Evolutionary conservation across 1,139 yeast genomes (phyloP).

Genomic region (Lizanozyma gosingica): DNA sequence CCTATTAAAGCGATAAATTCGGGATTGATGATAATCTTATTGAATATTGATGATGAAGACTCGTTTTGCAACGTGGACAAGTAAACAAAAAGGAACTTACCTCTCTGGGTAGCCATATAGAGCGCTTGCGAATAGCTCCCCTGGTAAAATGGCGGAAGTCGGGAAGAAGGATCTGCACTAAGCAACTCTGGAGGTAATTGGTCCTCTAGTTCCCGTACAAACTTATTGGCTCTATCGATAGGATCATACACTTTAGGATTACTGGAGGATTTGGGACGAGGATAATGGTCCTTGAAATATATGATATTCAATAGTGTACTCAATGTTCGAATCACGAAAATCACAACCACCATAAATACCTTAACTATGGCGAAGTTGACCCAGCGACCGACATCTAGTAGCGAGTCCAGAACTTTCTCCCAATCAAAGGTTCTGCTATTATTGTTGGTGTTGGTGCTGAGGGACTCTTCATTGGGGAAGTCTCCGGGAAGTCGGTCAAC

Average conservation of each 20-base stretch:
- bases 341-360: conserved; percentile 5
- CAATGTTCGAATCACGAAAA: conserved; percentile 5
- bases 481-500: not conserved
- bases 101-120: conserved; percentile 55
- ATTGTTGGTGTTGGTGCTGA: too few relatives aligned
- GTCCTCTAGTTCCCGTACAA: conserved; percentile 12
- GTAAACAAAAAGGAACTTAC: conserved; percentile 64
- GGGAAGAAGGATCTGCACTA: conserved; percentile 2
- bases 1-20: conserved; percentile 42
- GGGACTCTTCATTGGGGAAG: not conserved
- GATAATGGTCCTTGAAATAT: conserved; percentile 8
- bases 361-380: not conserved
- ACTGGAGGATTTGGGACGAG: conserved; percentile 1
- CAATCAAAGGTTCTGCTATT: not conserved
- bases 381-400: not conserved
- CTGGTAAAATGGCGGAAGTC: conserved; percentile 33
- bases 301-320: conserved; percentile 7
- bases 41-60: conserved; percentile 44
- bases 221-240: conserved; percentile 11
- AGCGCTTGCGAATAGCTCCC: conserved; percentile 77
- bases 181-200: conserved; percentile 10
- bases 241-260: conserved; percentile 9
- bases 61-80: conserved; percentile 71
- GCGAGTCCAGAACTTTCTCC: not conserved
- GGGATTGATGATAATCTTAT: conserved; percentile 47